Evolutionary conservation across 1,284 basidiomycete genomes (phyloP), one percentile per base, ranked within the genome.

Genomic region (Pholiota adiposa): DNA sequence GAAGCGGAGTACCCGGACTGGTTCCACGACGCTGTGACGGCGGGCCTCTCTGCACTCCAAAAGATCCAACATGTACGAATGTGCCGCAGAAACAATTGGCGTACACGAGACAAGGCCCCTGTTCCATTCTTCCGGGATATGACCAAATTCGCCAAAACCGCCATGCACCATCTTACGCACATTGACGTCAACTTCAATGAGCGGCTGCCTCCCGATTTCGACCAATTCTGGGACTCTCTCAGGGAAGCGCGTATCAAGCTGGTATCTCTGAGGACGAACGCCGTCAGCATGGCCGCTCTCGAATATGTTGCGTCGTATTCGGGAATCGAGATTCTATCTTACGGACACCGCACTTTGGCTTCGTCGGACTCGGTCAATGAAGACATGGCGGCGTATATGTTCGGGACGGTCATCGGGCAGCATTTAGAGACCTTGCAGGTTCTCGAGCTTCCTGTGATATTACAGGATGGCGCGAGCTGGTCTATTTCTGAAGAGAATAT

Each of bases 281-380:
- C 40, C 1, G 36, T 53, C 34, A 53, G 51, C 40, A 53, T 53
- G 51, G 19, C 51, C 18, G 51, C 40, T 31, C 51, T 53, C 16
- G 51, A 53, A 31, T 53, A 53, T 41, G 36, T 53, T 21, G 51
- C 51, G 36, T 53, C 51, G 25, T 53, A 53, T 41, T 53, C 51
- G 14, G 51, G 51, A 31, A 27, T 53, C 21, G 51, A 53, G 16
- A 14, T 38, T n/a, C 51, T 53, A n/a, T 53, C 51, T 23, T 41
- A 38, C 16, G 51, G 51, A 41, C 51, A 40, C 23, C 51, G 51
- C 12, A 53, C 51, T 2, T 53, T 53, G 34, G 40, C 18, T 3
- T 18, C 36, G 5, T n/a, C 34, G 12, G 51, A 41, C 3, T 41
- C 34, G 3, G 11, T 53, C 16, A 46, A 46, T 23, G 51, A 19